Base-by-base conservation (phyloP, 345 rosid species). In the Cardamine resedifolia region DNA sequence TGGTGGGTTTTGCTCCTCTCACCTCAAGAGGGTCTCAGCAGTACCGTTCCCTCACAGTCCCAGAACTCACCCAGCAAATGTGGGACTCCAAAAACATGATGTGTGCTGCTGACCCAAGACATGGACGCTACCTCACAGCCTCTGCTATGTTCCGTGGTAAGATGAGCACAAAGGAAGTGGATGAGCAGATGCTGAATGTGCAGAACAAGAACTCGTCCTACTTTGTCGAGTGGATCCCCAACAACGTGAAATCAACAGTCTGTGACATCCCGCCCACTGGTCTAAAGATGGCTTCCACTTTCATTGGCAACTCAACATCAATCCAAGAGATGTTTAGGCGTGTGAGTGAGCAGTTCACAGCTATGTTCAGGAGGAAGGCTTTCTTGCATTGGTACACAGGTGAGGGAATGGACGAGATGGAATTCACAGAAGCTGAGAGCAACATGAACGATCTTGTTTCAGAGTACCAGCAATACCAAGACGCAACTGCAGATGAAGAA, bases 61-160 rank as follows among this genome's bases (percentile, higher is more conserved):
- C 72, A 4, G 80, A 71, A 23, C 30, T 77, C 38, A 64, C 80
- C 1, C 81, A 78, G 41, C 81, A 74, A 69, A 78, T 74, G 81
- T 78, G 81, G 81, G 81, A 78, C 8, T 72, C 79, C 58, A 78
- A 63, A 53, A 63, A 63, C 39, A 63, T 63, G 67, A 63, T 63
- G 67, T 63, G 67, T 63, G 67, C 67, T 65, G 82, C 82, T 1
- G 82, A 79, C 65, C 82, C 79, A 11, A 74, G 73, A 31, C 70
- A 75, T 1, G 82, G 79, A 5, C 74, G 77, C 20, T 79, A 79
- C 71, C 78, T 79, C 23, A 71, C 82, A 11, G 79, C 77, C 30
- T 79, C 79, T 12, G 79, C 82, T 0, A 53, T 79, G 79, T 79
- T 75, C 59, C 69, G 82, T 49, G 85, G 85, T 31, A 82, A 82